Percentiles rank a stretch among this genome's conserved stretches.
These are phyloP conservation scores for Neurospora hispaniola DNA, from an alignment of 495 filamentous ascomycete genomes.

Conservation along the genomic window DNA sequence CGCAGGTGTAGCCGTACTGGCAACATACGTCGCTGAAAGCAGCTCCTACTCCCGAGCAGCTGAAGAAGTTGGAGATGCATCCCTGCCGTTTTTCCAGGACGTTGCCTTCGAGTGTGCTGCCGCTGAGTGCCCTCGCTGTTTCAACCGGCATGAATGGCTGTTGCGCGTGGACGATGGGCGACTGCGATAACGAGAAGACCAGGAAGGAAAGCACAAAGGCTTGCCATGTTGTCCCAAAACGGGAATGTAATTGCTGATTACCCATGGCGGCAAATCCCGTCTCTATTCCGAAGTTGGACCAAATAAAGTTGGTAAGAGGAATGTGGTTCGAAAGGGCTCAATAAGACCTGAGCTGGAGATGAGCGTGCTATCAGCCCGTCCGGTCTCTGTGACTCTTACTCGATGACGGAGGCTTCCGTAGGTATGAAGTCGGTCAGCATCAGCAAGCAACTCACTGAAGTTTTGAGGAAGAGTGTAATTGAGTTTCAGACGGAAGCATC, in stretches of 20 bases:
- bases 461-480: not conserved
- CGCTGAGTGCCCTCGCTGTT: constrained; percentile 8
- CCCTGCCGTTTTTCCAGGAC: constrained; percentile 15
- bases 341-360: not conserved
- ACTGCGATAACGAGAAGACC: constrained; percentile 1
- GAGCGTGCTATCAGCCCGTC: not conserved
- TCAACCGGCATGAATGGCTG: constrained; percentile 22
- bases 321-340: not conserved
- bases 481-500: not conserved
- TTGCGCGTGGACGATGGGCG: constrained; percentile 7
- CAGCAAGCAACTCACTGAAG: not conserved
- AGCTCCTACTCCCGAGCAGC: constrained; percentile 28
- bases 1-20: constrained; percentile 32
- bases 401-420: not conserved
- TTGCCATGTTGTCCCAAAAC: not conserved
- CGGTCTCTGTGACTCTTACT: not conserved
- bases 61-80: constrained; percentile 31
- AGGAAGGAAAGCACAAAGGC: not conserved
- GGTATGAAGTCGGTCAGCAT: not conserved
- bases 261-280: not conserved
- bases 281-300: not conserved
- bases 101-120: not conserved
- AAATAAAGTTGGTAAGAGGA: not conserved
- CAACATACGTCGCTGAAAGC: constrained; percentile 34
- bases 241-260: not conserved